Conservation (phyloP, 768 basidiomycete genomes). For the Tubosaeta brunneosetosa region DNA sequence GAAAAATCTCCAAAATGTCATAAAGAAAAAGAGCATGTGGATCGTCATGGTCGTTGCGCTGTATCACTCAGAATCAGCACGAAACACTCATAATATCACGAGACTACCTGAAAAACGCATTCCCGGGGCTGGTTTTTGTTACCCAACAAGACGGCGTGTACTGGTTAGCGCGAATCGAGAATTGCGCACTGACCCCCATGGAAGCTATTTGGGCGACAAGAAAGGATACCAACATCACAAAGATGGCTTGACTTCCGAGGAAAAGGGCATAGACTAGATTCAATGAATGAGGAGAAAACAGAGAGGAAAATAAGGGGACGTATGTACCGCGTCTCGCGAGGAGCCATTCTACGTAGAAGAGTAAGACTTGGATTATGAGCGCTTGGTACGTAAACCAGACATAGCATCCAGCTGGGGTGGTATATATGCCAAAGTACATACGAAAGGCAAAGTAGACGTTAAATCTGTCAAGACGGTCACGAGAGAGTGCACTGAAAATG, state of each 20-base stretch:
- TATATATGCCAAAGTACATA: slow-evolving; percentile 10
- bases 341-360: slow-evolving; percentile 7
- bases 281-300: not conserved
- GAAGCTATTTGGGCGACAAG: slow-evolving; percentile 8
- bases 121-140: slow-evolving; percentile 7
- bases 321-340: slow-evolving; percentile 17
- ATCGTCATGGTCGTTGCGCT: slow-evolving; percentile 19
- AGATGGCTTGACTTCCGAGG: slow-evolving; percentile 2
- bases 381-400: slow-evolving; percentile 19
- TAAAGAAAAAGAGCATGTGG: slow-evolving; percentile 8
- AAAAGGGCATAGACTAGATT: slow-evolving; percentile 18
- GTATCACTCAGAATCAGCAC: not conserved
- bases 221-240: slow-evolving; percentile 8
- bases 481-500: not conserved
- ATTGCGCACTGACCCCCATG: slow-evolving; percentile 15
- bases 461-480: slow-evolving; percentile 8
- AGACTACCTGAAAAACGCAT: slow-evolving; percentile 17
- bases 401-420: slow-evolving; percentile 7
- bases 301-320: not conserved
- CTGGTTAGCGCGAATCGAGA: slow-evolving; percentile 6
- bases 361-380: slow-evolving; percentile 8
- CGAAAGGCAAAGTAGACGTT: slow-evolving; percentile 20
- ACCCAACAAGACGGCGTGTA: slow-evolving; percentile 17
- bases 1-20: slow-evolving; percentile 19
- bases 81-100: not conserved